Base-by-base conservation (phyloP, 202 grass and related monocot genomes). In the Saccharum hybrid region DNA sequence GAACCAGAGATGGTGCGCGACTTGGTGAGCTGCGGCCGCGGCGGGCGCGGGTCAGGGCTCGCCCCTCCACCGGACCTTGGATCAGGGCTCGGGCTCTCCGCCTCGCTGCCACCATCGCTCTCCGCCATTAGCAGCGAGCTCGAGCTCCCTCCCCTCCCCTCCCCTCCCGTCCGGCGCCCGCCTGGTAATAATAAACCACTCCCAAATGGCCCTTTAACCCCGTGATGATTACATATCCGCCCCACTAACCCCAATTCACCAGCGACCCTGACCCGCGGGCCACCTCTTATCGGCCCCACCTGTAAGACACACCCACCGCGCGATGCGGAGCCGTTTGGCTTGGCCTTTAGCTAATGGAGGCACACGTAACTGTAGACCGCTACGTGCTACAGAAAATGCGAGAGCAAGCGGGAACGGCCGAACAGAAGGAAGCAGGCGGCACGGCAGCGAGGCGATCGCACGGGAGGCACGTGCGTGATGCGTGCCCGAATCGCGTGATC, bases 11-110 rank as follows among this genome's bases (percentile, higher is more conserved):
- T 89, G 36, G 87, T 94, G 39, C 84, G 87, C 21, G 91, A 96
- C 87, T 83, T 98, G 74, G 77, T 93, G 71, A 98, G 89, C 81
- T 91, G 90, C 28, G 90, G 87, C 71, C 83, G 76, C 41, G 84
- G 79, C 41, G 73, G 65, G 9, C 82, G 89, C 68, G 75, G 36
- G 15, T 81, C 87, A 68, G 71, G 42, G 60, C 37, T 81, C 54
- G 79, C 72, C 60, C 36, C 79, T 45, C 42, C 77, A 19, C 42
- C 67, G 12, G 66, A 37, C 52, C 26, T 43, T 46, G 68, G 59
- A 63, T 59, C 72, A 31, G 75, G 40, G 14, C 71, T 75, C 28
- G 61, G 66, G 62, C 74, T 88, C 71, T 59, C 81, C 46, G 69
- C 75, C 56, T 80, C 85, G 12, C 79, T 60, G 83, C 83, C 42